These are phyloP conservation scores for Lasiodiplodia theobromae DNA, from an alignment of 2,329 filamentous ascomycete species.

Conservation along the genomic window DNA sequence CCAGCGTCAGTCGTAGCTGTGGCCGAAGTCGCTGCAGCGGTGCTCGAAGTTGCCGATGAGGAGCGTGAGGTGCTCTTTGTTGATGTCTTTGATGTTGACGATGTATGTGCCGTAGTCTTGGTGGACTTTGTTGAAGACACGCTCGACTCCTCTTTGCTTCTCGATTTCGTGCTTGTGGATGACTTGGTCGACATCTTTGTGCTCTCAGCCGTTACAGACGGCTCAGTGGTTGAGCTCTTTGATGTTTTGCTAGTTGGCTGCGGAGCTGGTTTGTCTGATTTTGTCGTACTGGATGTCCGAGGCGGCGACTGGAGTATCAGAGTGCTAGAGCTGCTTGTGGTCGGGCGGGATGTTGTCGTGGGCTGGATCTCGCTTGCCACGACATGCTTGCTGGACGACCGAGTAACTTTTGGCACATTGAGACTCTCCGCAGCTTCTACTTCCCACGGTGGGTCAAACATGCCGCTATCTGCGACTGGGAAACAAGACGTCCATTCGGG, in stretches of 20 bases:
- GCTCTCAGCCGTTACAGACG: no score
- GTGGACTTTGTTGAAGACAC: neutral
- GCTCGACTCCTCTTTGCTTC: neutral
- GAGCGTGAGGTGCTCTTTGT: neutral
- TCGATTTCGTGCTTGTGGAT: neutral
- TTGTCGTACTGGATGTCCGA: neutral
- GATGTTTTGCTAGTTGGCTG: neutral
- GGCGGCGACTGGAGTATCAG: neutral
- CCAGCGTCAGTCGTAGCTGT: neutral
- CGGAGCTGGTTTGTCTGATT: neutral
- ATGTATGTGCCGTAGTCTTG: neutral
- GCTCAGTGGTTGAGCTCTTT: no score
- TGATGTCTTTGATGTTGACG: neutral
- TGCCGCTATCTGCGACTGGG: neutral
- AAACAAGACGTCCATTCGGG: slow-evolving; percentile 15
- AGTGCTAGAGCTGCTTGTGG: neutral
- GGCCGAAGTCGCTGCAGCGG: neutral
- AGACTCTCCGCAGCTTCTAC: no score
- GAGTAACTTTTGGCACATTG: no score
- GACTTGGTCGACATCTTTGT: no score
- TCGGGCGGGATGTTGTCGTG: neutral
- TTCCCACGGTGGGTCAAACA: slow-evolving; percentile 2
- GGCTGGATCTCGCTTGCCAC: no score
- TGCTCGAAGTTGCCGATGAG: neutral
- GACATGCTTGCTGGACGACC: no score